Conservation (phyloP, 1,284 basidiomycete species). For the Rhizoctonia solani region DNA sequence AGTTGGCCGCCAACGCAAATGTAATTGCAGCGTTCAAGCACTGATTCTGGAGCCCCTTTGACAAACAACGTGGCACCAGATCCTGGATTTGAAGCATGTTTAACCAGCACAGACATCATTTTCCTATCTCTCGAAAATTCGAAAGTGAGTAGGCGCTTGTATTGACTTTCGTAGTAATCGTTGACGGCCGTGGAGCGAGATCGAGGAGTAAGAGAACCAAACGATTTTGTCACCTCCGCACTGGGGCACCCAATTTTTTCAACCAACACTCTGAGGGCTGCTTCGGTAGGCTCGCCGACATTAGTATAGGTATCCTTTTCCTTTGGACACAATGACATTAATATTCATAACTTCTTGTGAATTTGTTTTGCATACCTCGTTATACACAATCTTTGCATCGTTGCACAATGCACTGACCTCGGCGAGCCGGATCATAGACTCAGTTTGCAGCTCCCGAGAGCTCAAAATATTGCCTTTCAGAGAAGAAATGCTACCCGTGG, state of each 20-base stretch:
- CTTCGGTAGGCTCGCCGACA: constrained; percentile 96
- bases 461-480: constrained; percentile 53
- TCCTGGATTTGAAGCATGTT: constrained; percentile 55
- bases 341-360: neutral
- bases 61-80: constrained; percentile 66
- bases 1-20: constrained; percentile 66
- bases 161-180: constrained; percentile 73
- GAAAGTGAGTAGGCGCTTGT: constrained; percentile 86
- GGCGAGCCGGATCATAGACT: constrained; percentile 78
- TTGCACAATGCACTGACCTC: constrained; percentile 93
- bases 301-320: constrained; percentile 81
- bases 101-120: constrained; percentile 95
- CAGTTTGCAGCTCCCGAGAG: constrained; percentile 62
- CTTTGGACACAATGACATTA: constrained; percentile 48
- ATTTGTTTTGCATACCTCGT: constrained; percentile 57
- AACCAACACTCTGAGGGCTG: constrained; percentile 88
- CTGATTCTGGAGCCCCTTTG: constrained; percentile 95
- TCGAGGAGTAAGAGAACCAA: constrained; percentile 60
- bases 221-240: constrained; percentile 53
- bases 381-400: constrained; percentile 87
- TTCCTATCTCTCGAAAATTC: constrained; percentile 98
- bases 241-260: constrained; percentile 71
- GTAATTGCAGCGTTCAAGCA: constrained; percentile 84
- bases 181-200: constrained; percentile 82
- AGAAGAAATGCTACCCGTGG: constrained; percentile 71